Evolutionary conservation across 345 rosid genomes (phyloP).

Genomic region (Melaleuca alternifolia): DNA sequence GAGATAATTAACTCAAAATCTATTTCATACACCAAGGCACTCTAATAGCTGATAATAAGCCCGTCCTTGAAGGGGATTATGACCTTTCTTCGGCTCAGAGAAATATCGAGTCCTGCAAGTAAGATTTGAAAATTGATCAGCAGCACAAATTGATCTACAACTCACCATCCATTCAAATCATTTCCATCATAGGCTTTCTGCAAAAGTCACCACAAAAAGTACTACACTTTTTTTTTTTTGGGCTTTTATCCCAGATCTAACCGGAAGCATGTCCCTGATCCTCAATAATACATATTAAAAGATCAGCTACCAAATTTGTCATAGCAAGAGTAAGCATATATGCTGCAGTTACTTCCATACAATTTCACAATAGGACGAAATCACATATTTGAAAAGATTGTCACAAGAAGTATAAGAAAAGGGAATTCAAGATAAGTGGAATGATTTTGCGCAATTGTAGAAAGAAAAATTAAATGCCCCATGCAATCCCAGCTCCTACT

Average conservation of each 20-base stretch:
- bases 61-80: constrained; percentile 96
- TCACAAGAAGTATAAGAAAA: background rate
- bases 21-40: constrained; percentile 78
- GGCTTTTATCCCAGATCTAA: background rate
- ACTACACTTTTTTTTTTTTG: background rate
- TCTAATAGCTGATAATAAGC: constrained; percentile 96
- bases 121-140: background rate
- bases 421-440: background rate
- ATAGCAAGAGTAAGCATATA: background rate
- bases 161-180: background rate
- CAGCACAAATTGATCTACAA: background rate
- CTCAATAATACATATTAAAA: background rate
- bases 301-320: background rate
- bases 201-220: background rate
- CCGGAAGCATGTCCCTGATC: background rate
- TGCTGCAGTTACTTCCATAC: background rate
- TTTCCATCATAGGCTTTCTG: background rate
- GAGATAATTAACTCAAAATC: background rate
- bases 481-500: background rate
- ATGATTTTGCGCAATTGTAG: background rate
- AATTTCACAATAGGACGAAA: background rate
- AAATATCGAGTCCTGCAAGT: constrained; percentile 82
- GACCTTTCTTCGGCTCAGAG: constrained; percentile 89
- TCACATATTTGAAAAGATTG: background rate
- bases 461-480: background rate